These are phyloP conservation scores for Grosmannia huntii DNA, from an alignment of 2,329 filamentous ascomycete species.

Conservation along the genomic window DNA sequence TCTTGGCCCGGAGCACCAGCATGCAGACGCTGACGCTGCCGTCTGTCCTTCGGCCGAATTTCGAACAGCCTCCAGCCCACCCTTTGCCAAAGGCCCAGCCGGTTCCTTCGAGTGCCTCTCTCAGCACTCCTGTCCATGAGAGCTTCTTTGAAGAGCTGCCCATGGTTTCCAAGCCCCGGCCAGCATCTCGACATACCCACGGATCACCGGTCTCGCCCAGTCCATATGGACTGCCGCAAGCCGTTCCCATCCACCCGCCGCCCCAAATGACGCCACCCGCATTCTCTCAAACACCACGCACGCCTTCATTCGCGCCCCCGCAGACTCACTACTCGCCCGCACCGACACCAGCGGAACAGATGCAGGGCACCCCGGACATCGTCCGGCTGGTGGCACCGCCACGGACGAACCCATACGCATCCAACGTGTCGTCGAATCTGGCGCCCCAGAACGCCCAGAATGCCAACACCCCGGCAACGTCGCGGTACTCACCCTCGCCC, in stretches of 20 bases:
- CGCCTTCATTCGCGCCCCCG: conserved; percentile 8
- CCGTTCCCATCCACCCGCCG: neutral
- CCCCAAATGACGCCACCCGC: neutral
- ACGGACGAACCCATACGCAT: conserved; percentile 39
- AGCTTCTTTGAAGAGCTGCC: conserved; percentile 74
- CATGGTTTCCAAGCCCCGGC: conserved; percentile 45
- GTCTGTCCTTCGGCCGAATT: neutral
- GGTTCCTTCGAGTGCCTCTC: conserved; percentile 1
- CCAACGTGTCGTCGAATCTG: conserved; percentile 25
- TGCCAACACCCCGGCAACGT: conserved; percentile 17
- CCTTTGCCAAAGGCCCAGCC: neutral
- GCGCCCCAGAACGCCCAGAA: conserved; percentile 10
- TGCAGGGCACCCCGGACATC: conserved; percentile 8
- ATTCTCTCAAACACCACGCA: neutral
- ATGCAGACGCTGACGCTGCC: conserved; percentile 28
- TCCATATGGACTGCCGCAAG: conserved; percentile 19
- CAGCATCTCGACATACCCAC: conserved; percentile 40
- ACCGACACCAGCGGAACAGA: conserved; percentile 4
- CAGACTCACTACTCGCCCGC: conserved; percentile 11
- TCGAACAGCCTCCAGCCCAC: neutral
- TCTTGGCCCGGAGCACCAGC: conserved; percentile 47
- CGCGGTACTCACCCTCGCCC: conserved; percentile 51
- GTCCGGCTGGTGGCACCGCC: conserved; percentile 36
- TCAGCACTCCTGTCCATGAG: conserved; percentile 23
- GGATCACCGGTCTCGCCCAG: conserved; percentile 29